Base-by-base conservation (phyloP, 345 rosid genomes). In the Euphorbia peplus region DNA sequence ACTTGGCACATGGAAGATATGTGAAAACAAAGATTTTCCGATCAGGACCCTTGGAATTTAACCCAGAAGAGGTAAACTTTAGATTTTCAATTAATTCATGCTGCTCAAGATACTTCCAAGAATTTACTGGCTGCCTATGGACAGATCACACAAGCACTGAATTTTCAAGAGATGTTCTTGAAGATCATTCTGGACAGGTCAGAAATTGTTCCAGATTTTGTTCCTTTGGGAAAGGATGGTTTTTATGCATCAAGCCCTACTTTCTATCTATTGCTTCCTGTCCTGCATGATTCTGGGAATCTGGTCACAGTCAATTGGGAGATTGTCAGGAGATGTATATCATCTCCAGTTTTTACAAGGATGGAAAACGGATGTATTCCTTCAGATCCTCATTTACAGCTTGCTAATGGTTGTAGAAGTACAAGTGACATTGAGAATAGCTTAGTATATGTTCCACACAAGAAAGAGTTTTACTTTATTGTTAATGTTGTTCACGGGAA, bases 241-340 rank as follows among this genome's bases (percentile, higher is more conserved):
- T 72, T 74, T 67, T n/a, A 42, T 73, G 46, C 68, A 77, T 77
- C 83, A 66, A 69, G 80, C 70, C 69, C 74, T 24, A 84, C 87
- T 50, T 86, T 83, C 80, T 93, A 93, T 76, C 83, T 93, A 64
- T 80, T 93, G 80, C 97, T 93, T 73, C 98, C 98, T 11, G 70
- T 89, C 70, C 65, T 70, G 72, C 69, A 60, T 51, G 75, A 72
- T 64, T 29, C 53, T 52, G 84, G 63, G 76, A 64, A 73, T 47
- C 7, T 59, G 44, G 59, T 87, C 73, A 66, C 42, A 14, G 81
- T 90, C 19, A 93, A 93, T 66, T 87, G 98, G 98, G 68, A 57
- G 60, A 75, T 81, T 69, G 59, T 90, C 64, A 77, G 76, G 66
- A 84, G 82, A 76, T 93, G 97, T 77, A 79, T 93, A 73, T 80